A percentile compares a stretch with the other conserved stretches of the same genome.
These are phyloP conservation scores for Lactarius deliciosus DNA, from an alignment of 768 basidiomycete genomes.

Conservation along the genomic window DNA sequence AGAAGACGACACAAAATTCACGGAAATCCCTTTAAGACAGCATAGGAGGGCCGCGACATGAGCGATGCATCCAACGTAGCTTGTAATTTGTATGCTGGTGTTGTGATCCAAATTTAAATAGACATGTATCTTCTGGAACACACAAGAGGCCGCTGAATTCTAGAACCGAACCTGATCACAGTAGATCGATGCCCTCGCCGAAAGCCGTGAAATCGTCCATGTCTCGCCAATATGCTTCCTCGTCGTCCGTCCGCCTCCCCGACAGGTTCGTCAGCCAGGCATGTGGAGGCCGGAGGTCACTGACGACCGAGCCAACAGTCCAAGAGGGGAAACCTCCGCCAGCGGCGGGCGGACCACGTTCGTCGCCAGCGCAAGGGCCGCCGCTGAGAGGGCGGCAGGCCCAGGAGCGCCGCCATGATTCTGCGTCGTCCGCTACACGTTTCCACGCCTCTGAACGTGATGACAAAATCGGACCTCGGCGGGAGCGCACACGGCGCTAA, in stretches of 20 bases:
- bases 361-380: background rate
- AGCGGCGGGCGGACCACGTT: conserved; percentile 12
- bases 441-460: conserved; percentile 59
- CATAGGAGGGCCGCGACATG: background rate
- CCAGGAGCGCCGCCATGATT: background rate
- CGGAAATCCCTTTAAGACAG: background rate
- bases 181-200: background rate
- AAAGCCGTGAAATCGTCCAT: conserved; percentile 22
- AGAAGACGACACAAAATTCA: conserved; percentile 1
- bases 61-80: background rate
- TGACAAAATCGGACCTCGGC: conserved; percentile 70
- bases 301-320: conserved; percentile 26
- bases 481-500: conserved; percentile 61
- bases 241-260: conserved; percentile 24
- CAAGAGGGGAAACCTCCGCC: conserved; percentile 19
- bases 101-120: conserved; percentile 8
- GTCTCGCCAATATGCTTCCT: conserved; percentile 29
- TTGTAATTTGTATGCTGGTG: background rate
- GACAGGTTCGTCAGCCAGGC: background rate
- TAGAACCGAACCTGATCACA: background rate
- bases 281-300: conserved; percentile 10
- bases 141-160: background rate
- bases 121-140: background rate
- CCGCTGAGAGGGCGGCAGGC: background rate
- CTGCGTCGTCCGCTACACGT: conserved; percentile 6